These are phyloP conservation scores for Paraconiothyrium brasiliense DNA, from an alignment of 2,329 filamentous ascomycete species.

Conservation along the genomic window DNA sequence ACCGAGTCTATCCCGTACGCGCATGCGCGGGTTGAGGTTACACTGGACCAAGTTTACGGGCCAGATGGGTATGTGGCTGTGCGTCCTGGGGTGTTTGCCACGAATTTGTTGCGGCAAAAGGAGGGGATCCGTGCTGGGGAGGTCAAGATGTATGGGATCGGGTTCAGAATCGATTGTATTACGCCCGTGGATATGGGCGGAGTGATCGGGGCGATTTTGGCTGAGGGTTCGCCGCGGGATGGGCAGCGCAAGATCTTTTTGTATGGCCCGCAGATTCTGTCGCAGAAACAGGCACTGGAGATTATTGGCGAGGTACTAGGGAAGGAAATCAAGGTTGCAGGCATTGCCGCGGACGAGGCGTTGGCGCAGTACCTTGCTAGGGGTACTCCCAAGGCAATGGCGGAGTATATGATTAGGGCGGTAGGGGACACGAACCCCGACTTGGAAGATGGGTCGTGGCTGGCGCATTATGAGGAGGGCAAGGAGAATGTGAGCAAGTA, in stretches of 20 bases:
- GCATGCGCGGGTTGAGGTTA: not conserved
- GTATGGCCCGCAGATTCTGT: not conserved
- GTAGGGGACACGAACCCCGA: not conserved
- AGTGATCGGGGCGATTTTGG: not conserved
- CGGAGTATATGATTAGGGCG: not conserved
- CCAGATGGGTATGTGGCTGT: constrained; percentile 1
- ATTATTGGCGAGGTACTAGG: not conserved
- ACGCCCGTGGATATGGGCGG: not conserved
- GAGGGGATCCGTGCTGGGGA: not conserved
- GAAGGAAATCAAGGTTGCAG: not conserved
- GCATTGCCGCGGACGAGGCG: not conserved
- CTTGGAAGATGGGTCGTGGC: not conserved
- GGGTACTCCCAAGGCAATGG: not conserved
- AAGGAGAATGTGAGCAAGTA: not conserved
- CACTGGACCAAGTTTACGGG: not conserved
- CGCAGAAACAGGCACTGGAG: not conserved
- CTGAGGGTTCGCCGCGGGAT: not conserved
- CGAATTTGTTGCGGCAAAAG: not conserved
- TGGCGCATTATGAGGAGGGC: not conserved
- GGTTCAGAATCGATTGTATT: not conserved
- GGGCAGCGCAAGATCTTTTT: not conserved
- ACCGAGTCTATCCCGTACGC: not conserved
- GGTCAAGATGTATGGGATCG: not conserved
- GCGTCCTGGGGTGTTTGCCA: not conserved
- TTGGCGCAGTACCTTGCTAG: not conserved